Evolutionary conservation across 805 yeast species (phyloP).

Genomic region (Zygoascus tannicola): DNA sequence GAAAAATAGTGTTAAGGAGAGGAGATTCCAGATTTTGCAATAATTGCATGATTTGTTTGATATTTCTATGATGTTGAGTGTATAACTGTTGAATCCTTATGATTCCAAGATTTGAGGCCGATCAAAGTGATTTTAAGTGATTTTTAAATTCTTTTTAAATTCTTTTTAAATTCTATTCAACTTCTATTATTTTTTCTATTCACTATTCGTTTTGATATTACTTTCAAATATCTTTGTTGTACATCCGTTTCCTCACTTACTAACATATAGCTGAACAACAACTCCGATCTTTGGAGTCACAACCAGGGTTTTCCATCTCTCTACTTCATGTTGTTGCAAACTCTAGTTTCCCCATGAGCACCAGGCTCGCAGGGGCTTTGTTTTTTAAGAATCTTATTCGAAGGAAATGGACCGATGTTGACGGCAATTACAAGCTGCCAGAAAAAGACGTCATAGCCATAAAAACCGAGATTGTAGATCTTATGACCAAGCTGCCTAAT

Average conservation of each 20-base stretch:
- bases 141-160: too few relatives aligned
- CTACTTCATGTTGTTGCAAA: constrained; percentile 72
- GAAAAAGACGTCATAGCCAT: constrained; percentile 54
- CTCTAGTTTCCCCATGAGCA: constrained; percentile 39
- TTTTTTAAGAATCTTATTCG: constrained; percentile 82
- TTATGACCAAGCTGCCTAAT: constrained; percentile 76
- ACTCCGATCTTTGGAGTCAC: constrained; percentile 52
- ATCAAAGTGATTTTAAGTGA: too few relatives aligned
- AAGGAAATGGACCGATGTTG: constrained; percentile 84
- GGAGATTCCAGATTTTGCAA: too few relatives aligned
- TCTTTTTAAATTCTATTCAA: too few relatives aligned
- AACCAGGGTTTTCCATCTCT: constrained; percentile 66
- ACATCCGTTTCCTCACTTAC: constrained; percentile 5
- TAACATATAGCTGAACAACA: constrained; percentile 39
- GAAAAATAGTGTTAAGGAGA: too few relatives aligned
- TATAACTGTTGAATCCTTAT: too few relatives aligned
- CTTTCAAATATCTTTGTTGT: too few relatives aligned
- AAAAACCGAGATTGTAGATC: constrained; percentile 67
- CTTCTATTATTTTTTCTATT: too few relatives aligned
- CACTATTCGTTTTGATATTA: too few relatives aligned
- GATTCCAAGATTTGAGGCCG: too few relatives aligned
- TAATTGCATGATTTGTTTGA: too few relatives aligned
- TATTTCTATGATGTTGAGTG: too few relatives aligned
- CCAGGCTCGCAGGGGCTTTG: constrained; percentile 79
- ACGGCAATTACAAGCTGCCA: constrained; percentile 64